Conservation (phyloP, 225 moss, liverwort and hornwort species). For the Antitrichia curtipendula region DNA sequence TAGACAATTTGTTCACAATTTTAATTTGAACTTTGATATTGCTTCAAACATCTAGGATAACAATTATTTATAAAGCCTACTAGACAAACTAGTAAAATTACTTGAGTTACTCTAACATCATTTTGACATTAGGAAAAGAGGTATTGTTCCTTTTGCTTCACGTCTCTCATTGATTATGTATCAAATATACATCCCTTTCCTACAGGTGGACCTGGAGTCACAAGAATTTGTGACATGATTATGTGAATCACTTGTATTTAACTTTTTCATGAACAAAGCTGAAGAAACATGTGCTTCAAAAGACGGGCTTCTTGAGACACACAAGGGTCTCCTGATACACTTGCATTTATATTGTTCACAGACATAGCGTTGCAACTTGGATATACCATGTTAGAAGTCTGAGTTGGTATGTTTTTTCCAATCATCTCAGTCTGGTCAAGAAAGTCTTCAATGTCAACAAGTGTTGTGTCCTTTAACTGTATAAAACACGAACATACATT, state of each 20-base stretch:
- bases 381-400: background rate
- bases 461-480: conserved; percentile 65
- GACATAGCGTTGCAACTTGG: background rate
- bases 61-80: background rate
- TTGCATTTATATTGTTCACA: background rate
- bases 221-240: background rate
- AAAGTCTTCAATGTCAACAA: conserved; percentile 61
- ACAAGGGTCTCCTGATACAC: background rate
- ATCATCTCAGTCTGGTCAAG: conserved; percentile 46
- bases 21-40: background rate
- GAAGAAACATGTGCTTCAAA: conserved; percentile 57
- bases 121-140: background rate
- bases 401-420: conserved; percentile 42
- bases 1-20: background rate
- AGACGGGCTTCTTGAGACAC: conserved; percentile 61
- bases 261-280: conserved; percentile 24
- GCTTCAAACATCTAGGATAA: background rate
- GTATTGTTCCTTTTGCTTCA: background rate
- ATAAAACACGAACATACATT: background rate
- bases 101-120: background rate
- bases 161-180: no score
- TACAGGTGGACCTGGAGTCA: background rate
- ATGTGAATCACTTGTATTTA: background rate
- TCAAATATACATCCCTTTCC: background rate
- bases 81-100: background rate